phyloP scores from a whole-genome alignment of 225 moss, liverwort and hornwort species.

The Physcomitrium patens region DNA sequence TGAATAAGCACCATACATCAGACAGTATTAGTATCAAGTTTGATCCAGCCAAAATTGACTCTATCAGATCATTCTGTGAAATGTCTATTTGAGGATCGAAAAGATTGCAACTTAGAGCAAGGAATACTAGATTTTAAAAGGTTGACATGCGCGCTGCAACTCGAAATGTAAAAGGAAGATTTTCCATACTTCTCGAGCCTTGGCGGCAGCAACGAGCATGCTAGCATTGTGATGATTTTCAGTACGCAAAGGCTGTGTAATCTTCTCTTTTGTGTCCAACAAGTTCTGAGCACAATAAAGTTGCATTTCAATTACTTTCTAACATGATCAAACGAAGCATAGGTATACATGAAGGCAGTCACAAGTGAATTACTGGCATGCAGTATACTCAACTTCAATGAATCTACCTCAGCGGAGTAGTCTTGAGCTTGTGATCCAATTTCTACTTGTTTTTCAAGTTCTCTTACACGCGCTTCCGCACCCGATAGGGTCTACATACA shows the following conservation, averaged over 20 bases:
- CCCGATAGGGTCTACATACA: slow-evolving; percentile 66
- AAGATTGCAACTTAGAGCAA: background rate
- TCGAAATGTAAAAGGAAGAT: slow-evolving; percentile 12
- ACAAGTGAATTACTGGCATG: slow-evolving; percentile 9
- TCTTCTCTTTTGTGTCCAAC: slow-evolving; percentile 56
- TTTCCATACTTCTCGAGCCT: slow-evolving; percentile 59
- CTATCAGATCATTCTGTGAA: slow-evolving; percentile 5
- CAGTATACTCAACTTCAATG: slow-evolving; percentile 61
- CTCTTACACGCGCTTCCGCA: slow-evolving; percentile 60
- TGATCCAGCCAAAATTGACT: slow-evolving; percentile 16
- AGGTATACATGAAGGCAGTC: background rate
- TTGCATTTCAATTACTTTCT: background rate
- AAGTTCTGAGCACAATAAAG: slow-evolving; percentile 44
- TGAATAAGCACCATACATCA: slow-evolving; percentile 3
- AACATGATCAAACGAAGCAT: slow-evolving; percentile 16
- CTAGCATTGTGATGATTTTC: slow-evolving; percentile 51
- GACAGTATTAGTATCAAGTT: slow-evolving; percentile 14
- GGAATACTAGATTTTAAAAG: slow-evolving; percentile 1
- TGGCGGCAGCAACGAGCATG: slow-evolving; percentile 58
- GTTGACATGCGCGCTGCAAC: slow-evolving; percentile 12
- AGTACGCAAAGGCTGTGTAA: slow-evolving; percentile 44
- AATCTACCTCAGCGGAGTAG: slow-evolving; percentile 49
- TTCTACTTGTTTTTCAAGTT: slow-evolving; percentile 66
- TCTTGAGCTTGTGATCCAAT: slow-evolving; percentile 45
- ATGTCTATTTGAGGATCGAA: slow-evolving; percentile 5